Evolutionary conservation across 164 flowering plant species (phyloP).

Genomic region (Magnolia officinalis): DNA sequence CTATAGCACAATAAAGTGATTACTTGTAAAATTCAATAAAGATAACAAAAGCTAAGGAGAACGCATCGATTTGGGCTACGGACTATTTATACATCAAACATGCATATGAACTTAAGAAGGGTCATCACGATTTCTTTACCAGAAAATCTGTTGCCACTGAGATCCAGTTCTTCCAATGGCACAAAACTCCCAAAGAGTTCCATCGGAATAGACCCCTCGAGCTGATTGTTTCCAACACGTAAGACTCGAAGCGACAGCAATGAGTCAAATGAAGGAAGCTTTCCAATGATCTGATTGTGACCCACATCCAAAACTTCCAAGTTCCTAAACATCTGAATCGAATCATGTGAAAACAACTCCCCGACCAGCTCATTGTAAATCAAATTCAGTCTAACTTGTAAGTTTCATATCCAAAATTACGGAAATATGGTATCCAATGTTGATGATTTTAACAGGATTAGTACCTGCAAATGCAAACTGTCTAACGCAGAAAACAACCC

Average conservation of each 20-base stretch:
- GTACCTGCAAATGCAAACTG: too few species aligned
- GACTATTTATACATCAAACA: too few species aligned
- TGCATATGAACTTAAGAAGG: not conserved
- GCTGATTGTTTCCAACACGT: conserved; percentile 53
- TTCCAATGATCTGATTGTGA: conserved; percentile 43
- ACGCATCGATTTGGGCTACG: too few species aligned
- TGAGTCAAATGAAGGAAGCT: too few species aligned
- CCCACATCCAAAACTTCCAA: conserved; percentile 72
- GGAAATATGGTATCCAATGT: conserved; percentile 40
- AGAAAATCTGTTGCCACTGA: conserved; percentile 76
- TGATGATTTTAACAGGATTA: too few species aligned
- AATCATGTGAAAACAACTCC: conserved; percentile 46
- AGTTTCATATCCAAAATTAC: conserved; percentile 36
- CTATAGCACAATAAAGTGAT: too few species aligned
- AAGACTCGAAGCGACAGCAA: conserved; percentile 51
- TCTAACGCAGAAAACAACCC: too few species aligned
- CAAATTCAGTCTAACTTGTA: conserved; percentile 36
- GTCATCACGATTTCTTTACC: conserved; percentile 37
- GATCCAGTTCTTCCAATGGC: conserved; percentile 78
- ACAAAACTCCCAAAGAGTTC: conserved; percentile 48
- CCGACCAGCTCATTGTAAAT: conserved; percentile 63
- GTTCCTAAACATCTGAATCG: conserved; percentile 53
- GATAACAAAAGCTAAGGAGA: too few species aligned
- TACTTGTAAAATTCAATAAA: too few species aligned
- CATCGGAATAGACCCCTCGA: conserved; percentile 57